Evolutionary conservation across 768 basidiomycete genomes (phyloP).

Genomic region (Termitomyces sp.): DNA sequence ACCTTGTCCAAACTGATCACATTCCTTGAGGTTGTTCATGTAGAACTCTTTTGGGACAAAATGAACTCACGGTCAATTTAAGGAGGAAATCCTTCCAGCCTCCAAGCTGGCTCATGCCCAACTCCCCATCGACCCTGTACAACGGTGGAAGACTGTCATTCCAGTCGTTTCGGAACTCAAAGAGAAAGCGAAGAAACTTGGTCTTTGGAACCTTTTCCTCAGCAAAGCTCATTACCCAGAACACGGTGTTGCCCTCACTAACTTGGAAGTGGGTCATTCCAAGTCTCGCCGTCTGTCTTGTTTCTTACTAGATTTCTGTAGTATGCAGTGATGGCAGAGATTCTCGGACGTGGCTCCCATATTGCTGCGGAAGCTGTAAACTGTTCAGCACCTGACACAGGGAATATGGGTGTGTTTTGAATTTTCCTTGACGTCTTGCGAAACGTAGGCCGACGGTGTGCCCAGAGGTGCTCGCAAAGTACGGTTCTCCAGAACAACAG

Average conservation of each 20-base stretch:
- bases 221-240: conserved; percentile 92
- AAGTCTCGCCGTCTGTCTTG: not conserved
- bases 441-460: conserved; percentile 4
- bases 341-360: conserved; percentile 80
- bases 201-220: conserved; percentile 96
- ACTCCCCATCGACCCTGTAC: conserved; percentile 65
- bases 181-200: conserved; percentile 77
- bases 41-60: not conserved
- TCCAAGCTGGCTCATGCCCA: conserved; percentile 74
- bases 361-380: conserved; percentile 86
- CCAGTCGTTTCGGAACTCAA: conserved; percentile 83
- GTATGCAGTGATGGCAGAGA: conserved; percentile 98
- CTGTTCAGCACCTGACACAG: conserved; percentile 95
- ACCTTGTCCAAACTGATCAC: conserved; percentile 75
- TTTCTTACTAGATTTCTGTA: conserved; percentile 21
- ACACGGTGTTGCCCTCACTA: conserved; percentile 84
- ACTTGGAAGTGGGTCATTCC: conserved; percentile 69
- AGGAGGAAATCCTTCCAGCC: conserved; percentile 90
- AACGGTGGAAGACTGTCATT: conserved; percentile 82
- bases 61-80: conserved; percentile 1
- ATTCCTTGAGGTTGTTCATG: conserved; percentile 69
- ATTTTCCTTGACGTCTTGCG: not conserved
- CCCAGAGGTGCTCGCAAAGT: conserved; percentile 92
- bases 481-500: conserved; percentile 89
- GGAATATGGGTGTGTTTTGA: conserved; percentile 81